These are phyloP conservation scores for Moringa oleifera DNA, from an alignment of 345 rosid species.

Conservation along the genomic window DNA sequence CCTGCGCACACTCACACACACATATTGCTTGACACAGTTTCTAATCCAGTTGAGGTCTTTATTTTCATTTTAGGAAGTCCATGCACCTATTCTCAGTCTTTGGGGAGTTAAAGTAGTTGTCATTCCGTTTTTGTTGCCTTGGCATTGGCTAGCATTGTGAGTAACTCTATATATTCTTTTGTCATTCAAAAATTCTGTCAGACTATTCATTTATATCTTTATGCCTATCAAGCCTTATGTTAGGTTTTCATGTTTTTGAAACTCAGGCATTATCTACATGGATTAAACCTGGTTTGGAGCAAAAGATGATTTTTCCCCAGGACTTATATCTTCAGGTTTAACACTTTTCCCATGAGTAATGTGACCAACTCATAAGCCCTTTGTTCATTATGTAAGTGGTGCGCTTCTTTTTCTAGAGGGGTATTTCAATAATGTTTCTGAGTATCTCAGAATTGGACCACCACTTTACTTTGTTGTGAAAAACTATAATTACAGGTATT, in stretches of 20 bases:
- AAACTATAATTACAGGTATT: slow-evolving; percentile 86
- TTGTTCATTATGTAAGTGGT: slow-evolving; percentile 11
- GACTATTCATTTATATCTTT: no score
- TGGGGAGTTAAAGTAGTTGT: slow-evolving; percentile 83
- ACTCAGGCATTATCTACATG: slow-evolving; percentile 79
- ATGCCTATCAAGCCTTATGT: not conserved
- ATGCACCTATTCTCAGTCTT: slow-evolving; percentile 72
- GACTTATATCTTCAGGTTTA: slow-evolving; percentile 97
- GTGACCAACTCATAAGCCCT: not conserved
- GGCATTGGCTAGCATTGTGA: slow-evolving; percentile 78
- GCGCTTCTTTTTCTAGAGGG: slow-evolving; percentile 43
- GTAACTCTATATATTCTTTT: slow-evolving; percentile 23
- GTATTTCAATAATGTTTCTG: slow-evolving; percentile 71
- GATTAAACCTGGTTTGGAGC: slow-evolving; percentile 92
- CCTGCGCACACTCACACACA: no score
- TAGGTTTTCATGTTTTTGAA: slow-evolving; percentile 17
- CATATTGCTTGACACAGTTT: not conserved
- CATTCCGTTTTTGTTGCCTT: slow-evolving; percentile 69
- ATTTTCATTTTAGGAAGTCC: slow-evolving; percentile 54
- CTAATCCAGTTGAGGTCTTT: slow-evolving; percentile 15
- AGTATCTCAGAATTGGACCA: slow-evolving; percentile 89
- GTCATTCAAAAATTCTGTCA: not conserved
- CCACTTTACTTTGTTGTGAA: slow-evolving; percentile 91
- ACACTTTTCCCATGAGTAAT: slow-evolving; percentile 13
- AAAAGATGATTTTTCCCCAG: slow-evolving; percentile 88